Percentiles rank a stretch among this genome's conserved stretches.
These are phyloP conservation scores for Diaporthe destruens DNA, from an alignment of 2,329 filamentous ascomycete genomes.

Conservation along the genomic window DNA sequence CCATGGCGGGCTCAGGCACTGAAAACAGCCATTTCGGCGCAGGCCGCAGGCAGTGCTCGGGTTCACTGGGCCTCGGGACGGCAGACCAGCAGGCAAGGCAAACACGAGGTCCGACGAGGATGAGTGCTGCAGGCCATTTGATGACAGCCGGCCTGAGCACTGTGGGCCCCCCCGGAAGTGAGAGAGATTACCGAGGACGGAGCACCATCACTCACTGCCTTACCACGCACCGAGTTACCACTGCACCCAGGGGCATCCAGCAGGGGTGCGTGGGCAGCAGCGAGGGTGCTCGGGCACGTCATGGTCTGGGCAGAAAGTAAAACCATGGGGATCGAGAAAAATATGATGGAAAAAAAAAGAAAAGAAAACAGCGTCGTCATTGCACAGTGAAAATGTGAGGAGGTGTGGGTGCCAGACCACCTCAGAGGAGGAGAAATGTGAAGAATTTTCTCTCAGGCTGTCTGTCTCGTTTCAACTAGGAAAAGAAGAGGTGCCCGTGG, in stretches of 20 bases:
- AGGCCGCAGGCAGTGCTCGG: background rate
- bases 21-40: background rate
- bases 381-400: background rate
- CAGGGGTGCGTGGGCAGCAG: background rate
- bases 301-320: conserved; percentile 4
- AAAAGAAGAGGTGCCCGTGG: conserved; percentile 5
- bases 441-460: background rate
- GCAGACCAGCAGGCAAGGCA: background rate
- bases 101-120: conserved; percentile 21
- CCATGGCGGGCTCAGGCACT: background rate
- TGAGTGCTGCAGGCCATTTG: conserved; percentile 13
- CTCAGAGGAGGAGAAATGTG: conserved; percentile 25
- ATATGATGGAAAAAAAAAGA: background rate
- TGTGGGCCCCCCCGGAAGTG: background rate
- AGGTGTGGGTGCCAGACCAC: conserved; percentile 13
- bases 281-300: background rate
- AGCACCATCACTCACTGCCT: too few species aligned
- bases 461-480: conserved; percentile 21
- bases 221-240: background rate
- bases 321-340: too few species aligned
- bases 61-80: background rate
- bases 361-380: conserved; percentile 4
- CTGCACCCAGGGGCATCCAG: background rate
- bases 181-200: too few species aligned
- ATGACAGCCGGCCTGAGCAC: conserved; percentile 11